phyloP scores from a whole-genome alignment of 1,139 yeast genomes.

The Hansenula sp. region DNA sequence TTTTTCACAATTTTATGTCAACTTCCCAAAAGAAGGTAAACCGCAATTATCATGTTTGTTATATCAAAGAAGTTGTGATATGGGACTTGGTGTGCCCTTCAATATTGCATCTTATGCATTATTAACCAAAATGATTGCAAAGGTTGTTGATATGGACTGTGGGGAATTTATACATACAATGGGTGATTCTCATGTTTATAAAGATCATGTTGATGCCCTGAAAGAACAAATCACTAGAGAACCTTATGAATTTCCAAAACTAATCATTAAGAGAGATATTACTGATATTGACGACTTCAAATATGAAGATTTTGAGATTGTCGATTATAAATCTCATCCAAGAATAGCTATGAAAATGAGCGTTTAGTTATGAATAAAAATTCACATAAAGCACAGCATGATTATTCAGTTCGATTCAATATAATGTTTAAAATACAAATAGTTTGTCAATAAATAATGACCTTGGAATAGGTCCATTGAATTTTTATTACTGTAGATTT shows the following conservation, averaged over 20 bases:
- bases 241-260: slow-evolving; percentile 79
- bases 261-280: slow-evolving; percentile 65
- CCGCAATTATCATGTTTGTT: slow-evolving; percentile 81
- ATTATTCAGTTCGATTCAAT: not conserved
- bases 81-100: slow-evolving; percentile 98
- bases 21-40: slow-evolving; percentile 55
- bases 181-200: slow-evolving; percentile 96
- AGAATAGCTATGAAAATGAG: slow-evolving; percentile 87
- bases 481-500: too few species aligned
- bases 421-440: not conserved
- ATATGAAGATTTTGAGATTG: slow-evolving; percentile 80
- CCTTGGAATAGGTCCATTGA: too few species aligned
- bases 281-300: slow-evolving; percentile 79
- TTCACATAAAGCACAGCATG: slow-evolving; percentile 7
- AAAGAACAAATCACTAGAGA: slow-evolving; percentile 69
- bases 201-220: slow-evolving; percentile 89
- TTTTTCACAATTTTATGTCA: slow-evolving; percentile 91
- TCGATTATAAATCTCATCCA: slow-evolving; percentile 75
- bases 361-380: too few species aligned
- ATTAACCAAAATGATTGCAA: slow-evolving; percentile 91
- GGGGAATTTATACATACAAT: slow-evolving; percentile 93
- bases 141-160: slow-evolving; percentile 87
- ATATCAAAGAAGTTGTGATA: slow-evolving; percentile 97
- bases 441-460: not conserved
- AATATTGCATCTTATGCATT: slow-evolving; percentile 96